Conservation (phyloP, 345 rosid genomes). For the Mallotus nudiflorus region DNA sequence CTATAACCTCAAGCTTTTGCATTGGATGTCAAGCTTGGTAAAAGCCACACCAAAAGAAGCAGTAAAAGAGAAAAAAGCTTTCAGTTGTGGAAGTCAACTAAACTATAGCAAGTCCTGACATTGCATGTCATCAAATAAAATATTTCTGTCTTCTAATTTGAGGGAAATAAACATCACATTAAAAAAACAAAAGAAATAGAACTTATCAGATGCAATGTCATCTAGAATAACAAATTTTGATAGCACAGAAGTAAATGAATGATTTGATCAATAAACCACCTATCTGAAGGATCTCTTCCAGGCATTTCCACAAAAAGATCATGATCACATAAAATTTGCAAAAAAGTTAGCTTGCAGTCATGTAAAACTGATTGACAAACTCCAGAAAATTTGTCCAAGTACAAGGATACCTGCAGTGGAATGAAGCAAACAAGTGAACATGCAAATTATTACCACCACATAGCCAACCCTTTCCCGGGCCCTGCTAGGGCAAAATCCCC, state of each 20-base stretch:
- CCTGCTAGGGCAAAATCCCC: no score
- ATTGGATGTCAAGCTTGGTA: neutral
- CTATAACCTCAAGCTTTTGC: neutral
- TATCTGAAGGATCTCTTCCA: constrained; percentile 98
- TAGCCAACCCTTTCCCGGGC: neutral
- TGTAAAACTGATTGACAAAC: constrained; percentile 93
- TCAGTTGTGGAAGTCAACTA: neutral
- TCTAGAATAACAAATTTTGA: neutral
- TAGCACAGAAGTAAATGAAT: neutral
- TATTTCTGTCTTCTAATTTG: neutral
- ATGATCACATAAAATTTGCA: constrained; percentile 96
- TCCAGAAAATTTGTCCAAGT: constrained; percentile 98
- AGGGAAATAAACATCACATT: neutral
- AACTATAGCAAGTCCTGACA: neutral
- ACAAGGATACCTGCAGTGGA: constrained; percentile 83
- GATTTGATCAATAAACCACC: constrained; percentile 45
- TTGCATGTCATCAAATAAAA: neutral
- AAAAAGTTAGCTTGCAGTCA: constrained; percentile 93
- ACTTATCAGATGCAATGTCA: neutral
- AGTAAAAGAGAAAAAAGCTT: no score
- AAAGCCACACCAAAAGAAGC: no score
- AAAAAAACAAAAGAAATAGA: neutral
- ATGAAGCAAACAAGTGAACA: constrained; percentile 11
- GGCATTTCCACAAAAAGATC: constrained; percentile 99
- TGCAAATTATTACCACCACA: neutral